Evolutionary conservation across 805 yeast genomes (phyloP).

Genomic region (Lachancea nothofagi): DNA sequence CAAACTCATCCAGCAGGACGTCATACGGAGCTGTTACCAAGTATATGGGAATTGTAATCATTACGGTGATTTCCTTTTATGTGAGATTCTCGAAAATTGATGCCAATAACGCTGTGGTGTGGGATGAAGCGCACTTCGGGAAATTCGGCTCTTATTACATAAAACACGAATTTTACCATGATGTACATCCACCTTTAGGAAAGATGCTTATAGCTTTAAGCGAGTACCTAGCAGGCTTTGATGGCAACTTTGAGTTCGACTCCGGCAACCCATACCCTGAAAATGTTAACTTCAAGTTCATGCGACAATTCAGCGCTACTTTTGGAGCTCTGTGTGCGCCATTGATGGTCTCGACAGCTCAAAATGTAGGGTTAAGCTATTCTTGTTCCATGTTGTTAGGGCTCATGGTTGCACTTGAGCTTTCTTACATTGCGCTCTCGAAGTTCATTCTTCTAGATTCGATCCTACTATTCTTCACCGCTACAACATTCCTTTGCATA

Average conservation of each 20-base stretch:
- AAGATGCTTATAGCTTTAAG: conserved; percentile 86
- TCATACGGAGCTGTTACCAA: neutral
- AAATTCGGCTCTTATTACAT: conserved; percentile 91
- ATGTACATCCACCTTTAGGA: conserved; percentile 96
- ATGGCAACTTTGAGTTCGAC: conserved; percentile 86
- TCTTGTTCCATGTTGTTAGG: conserved; percentile 74
- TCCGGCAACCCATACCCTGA: conserved; percentile 76
- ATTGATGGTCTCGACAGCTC: conserved; percentile 74
- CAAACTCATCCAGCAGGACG: no score
- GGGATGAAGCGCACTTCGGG: conserved; percentile 99
- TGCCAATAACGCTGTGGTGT: conserved; percentile 69
- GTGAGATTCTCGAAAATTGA: conserved; percentile 74
- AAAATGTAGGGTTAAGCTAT: conserved; percentile 65
- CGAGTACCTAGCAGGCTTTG: conserved; percentile 80
- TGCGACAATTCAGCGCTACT: conserved; percentile 83
- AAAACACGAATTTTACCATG: conserved; percentile 85
- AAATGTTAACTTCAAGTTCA: conserved; percentile 68
- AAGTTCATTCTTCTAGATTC: conserved; percentile 90
- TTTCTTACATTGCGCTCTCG: conserved; percentile 77
- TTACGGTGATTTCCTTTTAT: conserved; percentile 65
- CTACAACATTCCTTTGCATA: conserved; percentile 70
- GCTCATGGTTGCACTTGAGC: conserved; percentile 75
- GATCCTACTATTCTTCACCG: conserved; percentile 82
- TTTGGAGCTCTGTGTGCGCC: conserved; percentile 85
- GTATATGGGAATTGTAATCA: conserved; percentile 31